Percentiles rank a stretch among this genome's conserved stretches.
Evolutionary conservation across 2,329 filamentous ascomycete species (phyloP).

Genomic region (Hymenoscyphus scutula): DNA sequence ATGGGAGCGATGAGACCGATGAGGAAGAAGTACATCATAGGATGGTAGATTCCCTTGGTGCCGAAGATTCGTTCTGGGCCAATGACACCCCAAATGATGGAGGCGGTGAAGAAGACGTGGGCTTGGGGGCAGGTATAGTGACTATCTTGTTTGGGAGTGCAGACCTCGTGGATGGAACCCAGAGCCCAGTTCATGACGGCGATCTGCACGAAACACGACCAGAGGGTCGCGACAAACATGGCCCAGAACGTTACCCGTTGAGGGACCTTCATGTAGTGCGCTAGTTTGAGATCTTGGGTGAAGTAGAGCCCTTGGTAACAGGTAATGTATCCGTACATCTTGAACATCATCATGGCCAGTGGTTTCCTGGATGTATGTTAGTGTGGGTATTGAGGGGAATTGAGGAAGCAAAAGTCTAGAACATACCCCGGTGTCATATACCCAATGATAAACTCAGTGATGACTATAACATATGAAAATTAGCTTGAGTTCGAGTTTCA

Average conservation of each 20-base stretch:
- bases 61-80: constrained; percentile 70
- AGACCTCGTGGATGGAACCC: constrained; percentile 61
- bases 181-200: constrained; percentile 62
- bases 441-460: constrained; percentile 49
- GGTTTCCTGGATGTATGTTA: constrained; percentile 40
- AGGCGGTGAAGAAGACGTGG: constrained; percentile 62
- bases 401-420: no score
- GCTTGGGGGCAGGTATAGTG: constrained; percentile 51
- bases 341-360: constrained; percentile 77
- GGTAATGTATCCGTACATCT: constrained; percentile 61
- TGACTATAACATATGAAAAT: constrained; percentile 11
- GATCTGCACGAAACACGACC: constrained; percentile 66
- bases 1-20: constrained; percentile 62
- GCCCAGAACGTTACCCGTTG: constrained; percentile 65
- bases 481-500: background rate
- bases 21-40: constrained; percentile 70
- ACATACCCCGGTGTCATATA: constrained; percentile 47
- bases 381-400: no score
- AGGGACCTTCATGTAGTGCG: constrained; percentile 55
- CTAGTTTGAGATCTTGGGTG: constrained; percentile 50
- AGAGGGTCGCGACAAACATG: constrained; percentile 62
- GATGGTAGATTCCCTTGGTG: constrained; percentile 57
- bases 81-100: constrained; percentile 71
- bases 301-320: constrained; percentile 48
- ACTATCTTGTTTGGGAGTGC: constrained; percentile 52